Conservation (phyloP, 225 moss, liverwort and hornwort genomes). For the Ulota crispa region DNA sequence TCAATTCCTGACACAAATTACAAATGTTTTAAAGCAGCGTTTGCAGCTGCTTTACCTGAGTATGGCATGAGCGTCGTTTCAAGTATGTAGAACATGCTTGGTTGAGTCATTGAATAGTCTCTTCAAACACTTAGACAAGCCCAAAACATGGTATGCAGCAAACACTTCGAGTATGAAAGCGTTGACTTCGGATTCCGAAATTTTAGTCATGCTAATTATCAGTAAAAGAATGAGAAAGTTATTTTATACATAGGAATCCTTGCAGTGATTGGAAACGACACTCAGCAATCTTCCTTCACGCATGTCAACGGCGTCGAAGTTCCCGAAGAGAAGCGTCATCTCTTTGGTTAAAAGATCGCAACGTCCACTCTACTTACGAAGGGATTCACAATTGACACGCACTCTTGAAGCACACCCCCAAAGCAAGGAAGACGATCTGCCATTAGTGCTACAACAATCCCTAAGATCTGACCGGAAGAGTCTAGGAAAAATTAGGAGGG, state of each 20-base stretch:
- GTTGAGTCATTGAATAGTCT: slow-evolving; percentile 5
- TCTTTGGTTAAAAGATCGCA: neutral
- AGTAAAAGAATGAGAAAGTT: slow-evolving; percentile 16
- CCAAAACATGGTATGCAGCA: neutral
- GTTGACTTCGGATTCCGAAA: slow-evolving; percentile 33
- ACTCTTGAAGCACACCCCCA: slow-evolving; percentile 17
- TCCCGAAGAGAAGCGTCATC: slow-evolving; percentile 21
- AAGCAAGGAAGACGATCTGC: slow-evolving; percentile 15
- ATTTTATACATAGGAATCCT: slow-evolving; percentile 15
- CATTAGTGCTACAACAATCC: neutral
- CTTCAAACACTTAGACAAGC: neutral
- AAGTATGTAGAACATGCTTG: slow-evolving; percentile 13
- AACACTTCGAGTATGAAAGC: slow-evolving; percentile 10
- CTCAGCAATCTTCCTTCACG: slow-evolving; percentile 19
- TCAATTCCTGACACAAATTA: neutral
- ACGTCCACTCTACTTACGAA: neutral
- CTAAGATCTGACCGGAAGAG: slow-evolving; percentile 15
- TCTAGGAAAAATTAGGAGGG: slow-evolving; percentile 13
- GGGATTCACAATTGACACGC: slow-evolving; percentile 8
- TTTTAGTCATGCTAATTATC: slow-evolving; percentile 13
- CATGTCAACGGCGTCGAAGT: slow-evolving; percentile 8
- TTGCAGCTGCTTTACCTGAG: slow-evolving; percentile 13
- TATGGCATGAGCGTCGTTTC: slow-evolving; percentile 4
- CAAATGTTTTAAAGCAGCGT: neutral
- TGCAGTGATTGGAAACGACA: slow-evolving; percentile 28